Percentiles rank a stretch among this genome's conserved stretches.
phyloP scores from a whole-genome alignment of 805 yeast species.

The Isabelozyma heimii region DNA sequence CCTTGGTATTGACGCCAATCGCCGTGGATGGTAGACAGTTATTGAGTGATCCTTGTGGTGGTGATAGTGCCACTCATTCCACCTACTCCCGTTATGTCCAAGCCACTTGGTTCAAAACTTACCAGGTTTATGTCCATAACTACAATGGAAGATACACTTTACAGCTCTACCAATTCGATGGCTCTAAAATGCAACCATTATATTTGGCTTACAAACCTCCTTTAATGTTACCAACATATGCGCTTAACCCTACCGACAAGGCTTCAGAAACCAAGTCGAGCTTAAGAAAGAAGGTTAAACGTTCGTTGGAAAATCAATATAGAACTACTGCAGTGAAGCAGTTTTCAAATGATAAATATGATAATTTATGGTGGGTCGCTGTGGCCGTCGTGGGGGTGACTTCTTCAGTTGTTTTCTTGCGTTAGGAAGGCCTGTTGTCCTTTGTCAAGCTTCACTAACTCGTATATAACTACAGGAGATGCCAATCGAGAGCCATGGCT shows the following conservation, averaged over 20 bases:
- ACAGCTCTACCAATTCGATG: constrained; percentile 73
- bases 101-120: constrained; percentile 56
- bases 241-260: constrained; percentile 78
- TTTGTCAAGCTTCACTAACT: too few species aligned
- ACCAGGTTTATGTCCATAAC: constrained; percentile 59
- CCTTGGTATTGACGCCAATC: constrained; percentile 68
- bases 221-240: constrained; percentile 89
- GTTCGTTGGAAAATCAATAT: constrained; percentile 76
- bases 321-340: constrained; percentile 71
- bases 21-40: constrained; percentile 91
- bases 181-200: constrained; percentile 78
- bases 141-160: constrained; percentile 84
- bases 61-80: constrained; percentile 44
- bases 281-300: constrained; percentile 50
- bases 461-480: too few species aligned
- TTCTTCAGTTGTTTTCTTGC: constrained; percentile 32
- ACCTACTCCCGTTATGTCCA: constrained; percentile 72
- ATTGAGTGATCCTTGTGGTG: constrained; percentile 82
- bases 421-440: constrained; percentile 4
- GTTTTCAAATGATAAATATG: constrained; percentile 27
- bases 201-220: constrained; percentile 94
- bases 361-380: constrained; percentile 56
- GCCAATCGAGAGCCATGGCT: too few species aligned
- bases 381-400: constrained; percentile 43
- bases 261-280: constrained; percentile 33